Percentiles rank a stretch among this genome's conserved stretches.
Evolutionary conservation across 169 alveolate genomes (phyloP).

Genomic region (Plasmodium relictum): DNA sequence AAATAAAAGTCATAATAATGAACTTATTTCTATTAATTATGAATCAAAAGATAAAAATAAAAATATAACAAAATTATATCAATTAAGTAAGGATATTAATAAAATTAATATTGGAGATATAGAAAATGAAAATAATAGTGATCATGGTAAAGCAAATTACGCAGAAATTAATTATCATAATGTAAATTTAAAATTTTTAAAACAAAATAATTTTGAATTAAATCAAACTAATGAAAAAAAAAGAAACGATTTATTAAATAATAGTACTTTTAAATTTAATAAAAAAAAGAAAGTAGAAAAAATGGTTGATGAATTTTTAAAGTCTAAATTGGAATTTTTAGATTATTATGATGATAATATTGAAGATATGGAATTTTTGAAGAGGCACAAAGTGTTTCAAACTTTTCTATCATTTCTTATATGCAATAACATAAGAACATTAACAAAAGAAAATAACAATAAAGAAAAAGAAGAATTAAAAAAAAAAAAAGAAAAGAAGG

Average conservation of each 20-base stretch:
- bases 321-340: conserved; percentile 26
- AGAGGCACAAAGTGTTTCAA: conserved; percentile 71
- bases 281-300: conserved; percentile 64
- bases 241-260: conserved; percentile 21
- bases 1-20: conserved; percentile 2
- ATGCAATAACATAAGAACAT: conserved; percentile 85
- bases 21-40: conserved; percentile 6
- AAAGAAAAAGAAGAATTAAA: conserved; percentile 36
- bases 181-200: conserved; percentile 1
- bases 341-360: conserved; percentile 74
- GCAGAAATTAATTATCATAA: conserved; percentile 9
- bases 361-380: conserved; percentile 62
- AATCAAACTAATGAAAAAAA: conserved; percentile 20
- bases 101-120: conserved; percentile 27
- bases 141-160: conserved; percentile 13
- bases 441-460: conserved; percentile 36
- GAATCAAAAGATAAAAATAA: conserved; percentile 12
- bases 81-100: conserved; percentile 15
- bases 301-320: conserved; percentile 73
- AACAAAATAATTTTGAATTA: conserved; percentile 24
- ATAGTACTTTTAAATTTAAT: neutral
- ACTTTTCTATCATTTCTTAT: conserved; percentile 85
- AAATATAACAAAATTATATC: conserved; percentile 3
- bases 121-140: conserved; percentile 14
- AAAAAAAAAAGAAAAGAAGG: conserved; percentile 74